phyloP scores from a whole-genome alignment of 768 basidiomycete genomes.

The Leccinum fibrillosum region DNA sequence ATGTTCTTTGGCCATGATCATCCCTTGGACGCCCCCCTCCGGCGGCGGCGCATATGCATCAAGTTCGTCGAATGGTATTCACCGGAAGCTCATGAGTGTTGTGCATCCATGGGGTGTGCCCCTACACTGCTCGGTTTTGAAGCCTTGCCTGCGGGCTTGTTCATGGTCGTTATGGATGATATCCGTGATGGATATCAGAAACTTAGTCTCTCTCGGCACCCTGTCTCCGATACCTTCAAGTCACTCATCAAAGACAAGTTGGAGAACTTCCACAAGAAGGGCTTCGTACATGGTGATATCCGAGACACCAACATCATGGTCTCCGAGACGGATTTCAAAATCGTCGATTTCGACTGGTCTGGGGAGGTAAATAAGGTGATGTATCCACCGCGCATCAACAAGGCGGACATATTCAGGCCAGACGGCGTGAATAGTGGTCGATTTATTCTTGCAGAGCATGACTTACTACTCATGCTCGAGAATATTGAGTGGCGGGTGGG shows the following conservation, averaged over 20 bases:
- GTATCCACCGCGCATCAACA: neutral
- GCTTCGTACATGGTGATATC: neutral
- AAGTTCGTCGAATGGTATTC: constrained; percentile 29
- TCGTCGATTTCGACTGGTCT: neutral
- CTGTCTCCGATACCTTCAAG: neutral
- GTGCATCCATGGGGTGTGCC: constrained; percentile 22
- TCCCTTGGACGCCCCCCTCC: neutral
- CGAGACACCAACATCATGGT: neutral
- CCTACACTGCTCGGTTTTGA: constrained; percentile 27
- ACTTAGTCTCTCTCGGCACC: too few species aligned
- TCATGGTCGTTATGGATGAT: constrained; percentile 34
- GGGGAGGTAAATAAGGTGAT: neutral
- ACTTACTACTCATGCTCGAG: neutral
- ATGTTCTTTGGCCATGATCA: constrained; percentile 7
- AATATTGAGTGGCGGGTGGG: neutral
- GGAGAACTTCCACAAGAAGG: neutral
- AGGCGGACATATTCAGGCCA: neutral
- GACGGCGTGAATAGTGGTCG: neutral
- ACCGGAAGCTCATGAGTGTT: constrained; percentile 23
- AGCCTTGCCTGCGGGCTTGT: constrained; percentile 28
- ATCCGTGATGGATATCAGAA: neutral
- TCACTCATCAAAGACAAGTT: neutral
- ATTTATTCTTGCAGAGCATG: neutral
- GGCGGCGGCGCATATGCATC: constrained; percentile 18
- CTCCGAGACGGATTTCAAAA: neutral